These are phyloP conservation scores for Voacanga thouarsii DNA, from an alignment of 257 asterid species.

Conservation along the genomic window DNA sequence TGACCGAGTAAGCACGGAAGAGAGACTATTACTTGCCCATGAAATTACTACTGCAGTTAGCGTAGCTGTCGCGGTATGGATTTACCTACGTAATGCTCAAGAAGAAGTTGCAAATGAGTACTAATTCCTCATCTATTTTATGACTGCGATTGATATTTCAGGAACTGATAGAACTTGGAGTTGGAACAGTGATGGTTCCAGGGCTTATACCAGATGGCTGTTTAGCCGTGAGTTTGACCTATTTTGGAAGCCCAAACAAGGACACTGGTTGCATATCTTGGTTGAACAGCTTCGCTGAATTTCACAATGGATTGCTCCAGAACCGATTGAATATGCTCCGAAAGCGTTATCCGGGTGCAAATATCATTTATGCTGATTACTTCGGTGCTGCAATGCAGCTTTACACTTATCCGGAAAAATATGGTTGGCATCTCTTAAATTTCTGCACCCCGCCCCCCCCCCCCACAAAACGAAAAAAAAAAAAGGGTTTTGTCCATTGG, in stretches of 20 bases:
- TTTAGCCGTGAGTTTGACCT: not conserved
- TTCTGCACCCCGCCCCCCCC: too few relatives aligned
- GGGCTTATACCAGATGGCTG: slow-evolving; percentile 17
- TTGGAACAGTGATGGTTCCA: slow-evolving; percentile 5
- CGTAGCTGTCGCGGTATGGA: too few relatives aligned
- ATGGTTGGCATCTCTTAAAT: not conserved
- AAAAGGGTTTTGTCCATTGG: too few relatives aligned
- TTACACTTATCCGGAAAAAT: not conserved
- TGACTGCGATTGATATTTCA: not conserved
- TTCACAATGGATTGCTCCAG: slow-evolving; percentile 10
- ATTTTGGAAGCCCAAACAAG: not conserved
- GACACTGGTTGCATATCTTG: slow-evolving; percentile 10
- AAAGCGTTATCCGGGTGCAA: not conserved
- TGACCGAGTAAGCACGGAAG: not conserved
- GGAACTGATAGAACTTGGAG: slow-evolving; percentile 18
- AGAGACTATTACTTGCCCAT: too few relatives aligned
- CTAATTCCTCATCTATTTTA: too few relatives aligned
- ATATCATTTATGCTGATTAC: slow-evolving; percentile 4
- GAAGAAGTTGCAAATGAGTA: too few relatives aligned
- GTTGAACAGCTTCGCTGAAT: slow-evolving; percentile 9
- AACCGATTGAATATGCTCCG: not conserved
- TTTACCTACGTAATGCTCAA: too few relatives aligned
- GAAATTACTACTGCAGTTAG: too few relatives aligned
- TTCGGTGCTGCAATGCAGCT: slow-evolving; percentile 1
- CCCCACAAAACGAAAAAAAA: too few relatives aligned